These are phyloP conservation scores for Sinapis alba DNA, from an alignment of 441 rosid species.

Conservation along the genomic window DNA sequence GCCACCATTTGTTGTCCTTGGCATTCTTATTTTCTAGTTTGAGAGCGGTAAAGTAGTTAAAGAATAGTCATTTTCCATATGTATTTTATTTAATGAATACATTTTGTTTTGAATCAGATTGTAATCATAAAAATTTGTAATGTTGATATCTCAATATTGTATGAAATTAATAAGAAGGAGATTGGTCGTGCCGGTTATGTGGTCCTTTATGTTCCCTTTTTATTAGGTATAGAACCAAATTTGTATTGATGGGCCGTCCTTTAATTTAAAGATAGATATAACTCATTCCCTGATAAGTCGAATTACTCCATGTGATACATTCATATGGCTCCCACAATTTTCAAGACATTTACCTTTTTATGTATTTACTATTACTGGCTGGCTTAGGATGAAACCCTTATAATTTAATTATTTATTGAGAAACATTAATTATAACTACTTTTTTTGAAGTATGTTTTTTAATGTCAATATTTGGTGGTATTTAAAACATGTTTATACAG, in stretches of 20 bases:
- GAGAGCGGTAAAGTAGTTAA: slow-evolving; percentile 19
- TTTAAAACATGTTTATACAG: slow-evolving; percentile 2
- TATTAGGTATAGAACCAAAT: slow-evolving; percentile 23
- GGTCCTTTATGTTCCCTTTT: slow-evolving; percentile 24
- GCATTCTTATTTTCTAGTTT: slow-evolving; percentile 15
- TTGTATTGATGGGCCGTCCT: slow-evolving; percentile 10
- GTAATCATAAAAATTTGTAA: slow-evolving; percentile 4
- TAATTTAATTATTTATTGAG: too few relatives aligned
- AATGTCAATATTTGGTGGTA: background rate
- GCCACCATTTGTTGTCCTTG: slow-evolving; percentile 58
- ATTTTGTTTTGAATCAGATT: background rate
- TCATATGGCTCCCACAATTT: slow-evolving; percentile 26
- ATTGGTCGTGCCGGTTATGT: slow-evolving; percentile 19
- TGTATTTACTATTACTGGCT: slow-evolving; percentile 15
- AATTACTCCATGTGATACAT: slow-evolving; percentile 30
- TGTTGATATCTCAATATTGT: slow-evolving; percentile 13
- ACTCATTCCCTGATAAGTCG: slow-evolving; percentile 33
- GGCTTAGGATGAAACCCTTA: too few relatives aligned
- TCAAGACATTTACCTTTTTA: slow-evolving; percentile 1
- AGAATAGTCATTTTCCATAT: slow-evolving; percentile 26
- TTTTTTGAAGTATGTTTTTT: background rate
- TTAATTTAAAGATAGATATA: slow-evolving; percentile 15
- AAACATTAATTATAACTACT: too few relatives aligned
- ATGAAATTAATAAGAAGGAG: slow-evolving; percentile 18
- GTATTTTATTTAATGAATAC: background rate